Base-by-base conservation (phyloP, 805 yeast genomes). In the Yarrowia bubula region DNA sequence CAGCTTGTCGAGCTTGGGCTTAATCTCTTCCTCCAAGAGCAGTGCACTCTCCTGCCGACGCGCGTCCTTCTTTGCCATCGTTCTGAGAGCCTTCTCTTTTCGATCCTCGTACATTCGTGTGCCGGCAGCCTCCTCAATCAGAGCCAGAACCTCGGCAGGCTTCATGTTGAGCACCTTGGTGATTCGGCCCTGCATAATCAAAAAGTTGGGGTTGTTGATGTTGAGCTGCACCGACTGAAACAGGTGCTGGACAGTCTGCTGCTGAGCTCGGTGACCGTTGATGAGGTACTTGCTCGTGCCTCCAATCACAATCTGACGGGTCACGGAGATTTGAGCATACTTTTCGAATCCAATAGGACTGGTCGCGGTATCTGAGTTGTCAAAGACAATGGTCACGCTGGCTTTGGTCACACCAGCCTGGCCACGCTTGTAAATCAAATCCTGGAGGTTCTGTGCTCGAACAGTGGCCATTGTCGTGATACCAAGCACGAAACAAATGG, bases 351-450 rank as follows among this genome's bases (percentile, higher is more conserved):
- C 97, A 64, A 91, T 87, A 0, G 99, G 99, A 0, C 93, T 85
- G 68, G 84, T 86, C 2, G 83, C 73, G 65, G 83, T 81, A 70
- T 93, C 98, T 11, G 83, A 71, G 72, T 95, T 96, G 75, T 93
- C 96, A 74, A 95, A 96, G 1, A 95, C 97, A 63, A 95, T 91
- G 0, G 98, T 92, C 1, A 95, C 99, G 72, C 95, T 87, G 1
- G 99, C 99, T 74, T 91, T 92, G 1, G 98, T 92, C 13, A 93
- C 93, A 69, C 98, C 98, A 0, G 99, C 98, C 75, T 95, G 99
- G 11, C 99, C 99, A 70, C 98, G 84, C 71, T 95, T 95, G 75
- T 95, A 95, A 60, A 95, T 95, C 73, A 95, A 83, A 75, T 95
- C 99, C 73, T 93, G 98, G 44, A 92, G 79, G 72, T 88, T 92